phyloP scores from a whole-genome alignment of 164 flowering plant species.

The Stephania japonica region DNA sequence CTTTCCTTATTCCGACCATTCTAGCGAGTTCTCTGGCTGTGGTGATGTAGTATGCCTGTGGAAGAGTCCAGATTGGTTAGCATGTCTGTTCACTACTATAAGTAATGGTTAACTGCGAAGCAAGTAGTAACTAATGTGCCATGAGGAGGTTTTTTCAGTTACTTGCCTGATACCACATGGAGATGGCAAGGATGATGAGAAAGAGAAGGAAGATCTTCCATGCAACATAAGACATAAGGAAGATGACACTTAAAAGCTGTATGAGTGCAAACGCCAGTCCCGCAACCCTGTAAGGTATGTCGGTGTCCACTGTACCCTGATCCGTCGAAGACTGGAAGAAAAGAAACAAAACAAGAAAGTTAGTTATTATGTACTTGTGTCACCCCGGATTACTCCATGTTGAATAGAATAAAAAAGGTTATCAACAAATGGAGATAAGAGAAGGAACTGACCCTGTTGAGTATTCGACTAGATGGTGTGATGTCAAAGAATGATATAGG shows the following conservation, averaged over 20 bases:
- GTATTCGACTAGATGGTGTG: slow-evolving; percentile 75
- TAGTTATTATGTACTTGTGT: no score
- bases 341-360: not conserved
- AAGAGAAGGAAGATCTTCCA: slow-evolving; percentile 69
- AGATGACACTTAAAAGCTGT: slow-evolving; percentile 61
- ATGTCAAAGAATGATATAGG: slow-evolving; percentile 76
- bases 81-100: not conserved
- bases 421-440: slow-evolving; percentile 37
- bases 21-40: slow-evolving; percentile 87
- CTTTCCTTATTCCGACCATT: slow-evolving; percentile 61
- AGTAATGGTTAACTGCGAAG: not conserved
- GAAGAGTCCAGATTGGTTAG: not conserved
- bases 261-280: slow-evolving; percentile 74
- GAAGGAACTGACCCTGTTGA: slow-evolving; percentile 50
- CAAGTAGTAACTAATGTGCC: not conserved
- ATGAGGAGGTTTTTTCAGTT: not conserved
- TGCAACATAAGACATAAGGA: slow-evolving; percentile 66
- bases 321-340: slow-evolving; percentile 66
- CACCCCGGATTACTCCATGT: not conserved
- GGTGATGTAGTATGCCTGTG: slow-evolving; percentile 66
- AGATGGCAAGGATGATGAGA: slow-evolving; percentile 46
- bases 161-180: slow-evolving; percentile 75
- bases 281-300: slow-evolving; percentile 79
- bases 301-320: slow-evolving; percentile 76
- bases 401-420: not conserved